These are phyloP conservation scores for Rostrohypoxylon terebratum DNA, from an alignment of 495 filamentous ascomycete species.

Conservation along the genomic window DNA sequence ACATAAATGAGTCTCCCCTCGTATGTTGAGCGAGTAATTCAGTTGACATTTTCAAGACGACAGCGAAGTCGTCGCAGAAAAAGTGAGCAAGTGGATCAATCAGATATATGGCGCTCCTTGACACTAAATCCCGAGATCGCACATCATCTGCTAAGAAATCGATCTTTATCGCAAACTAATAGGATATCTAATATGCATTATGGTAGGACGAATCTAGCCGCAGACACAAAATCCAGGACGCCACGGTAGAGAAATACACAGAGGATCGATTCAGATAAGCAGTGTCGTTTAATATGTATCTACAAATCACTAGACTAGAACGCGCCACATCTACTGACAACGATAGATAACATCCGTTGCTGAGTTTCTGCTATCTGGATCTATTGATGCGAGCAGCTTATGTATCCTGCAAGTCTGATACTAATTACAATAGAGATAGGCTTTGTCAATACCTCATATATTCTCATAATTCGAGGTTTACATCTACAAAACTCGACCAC, in stretches of 20 bases:
- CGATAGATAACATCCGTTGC: neutral
- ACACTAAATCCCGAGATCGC: neutral
- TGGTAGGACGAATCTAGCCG: too few species aligned
- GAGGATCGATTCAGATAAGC: neutral
- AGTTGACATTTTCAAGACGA: slow-evolving; percentile 59
- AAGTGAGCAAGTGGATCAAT: slow-evolving; percentile 70
- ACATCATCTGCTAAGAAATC: neutral
- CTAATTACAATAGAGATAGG: neutral
- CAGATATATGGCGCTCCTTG: slow-evolving; percentile 55
- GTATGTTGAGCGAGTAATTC: neutral
- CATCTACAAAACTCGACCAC: neutral
- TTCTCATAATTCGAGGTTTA: neutral
- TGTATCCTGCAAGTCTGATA: slow-evolving; percentile 20
- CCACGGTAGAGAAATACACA: neutral
- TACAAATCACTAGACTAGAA: neutral
- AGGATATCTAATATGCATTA: too few species aligned
- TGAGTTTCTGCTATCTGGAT: slow-evolving; percentile 6
- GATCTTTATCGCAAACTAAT: too few species aligned
- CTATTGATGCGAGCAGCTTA: slow-evolving; percentile 11
- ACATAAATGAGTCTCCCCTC: neutral
- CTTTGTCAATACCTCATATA: neutral
- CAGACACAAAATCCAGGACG: neutral
- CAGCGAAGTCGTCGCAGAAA: slow-evolving; percentile 73
- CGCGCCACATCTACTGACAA: neutral
- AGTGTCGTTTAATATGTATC: neutral